Evolutionary conservation across 75 land plant species (phyloP).

Genomic region (Selaginella tamariscina): DNA sequence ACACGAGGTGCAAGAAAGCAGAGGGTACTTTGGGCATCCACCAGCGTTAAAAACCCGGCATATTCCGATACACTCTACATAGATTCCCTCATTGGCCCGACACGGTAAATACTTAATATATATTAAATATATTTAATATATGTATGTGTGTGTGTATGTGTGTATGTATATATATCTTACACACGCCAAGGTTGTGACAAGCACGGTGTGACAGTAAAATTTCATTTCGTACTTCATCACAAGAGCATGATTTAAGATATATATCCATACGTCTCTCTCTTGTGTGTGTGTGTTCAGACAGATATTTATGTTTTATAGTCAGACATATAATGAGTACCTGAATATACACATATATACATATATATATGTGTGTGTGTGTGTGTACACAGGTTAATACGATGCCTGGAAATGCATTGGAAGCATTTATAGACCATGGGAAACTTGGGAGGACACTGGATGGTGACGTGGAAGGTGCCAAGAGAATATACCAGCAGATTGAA

Average conservation of each 20-base stretch:
- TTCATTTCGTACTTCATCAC: no score
- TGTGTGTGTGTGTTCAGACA: no score
- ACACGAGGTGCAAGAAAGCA: constrained; percentile 94
- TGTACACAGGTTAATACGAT: constrained; percentile 85
- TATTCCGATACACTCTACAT: constrained; percentile 93
- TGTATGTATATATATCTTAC: no score
- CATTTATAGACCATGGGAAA: constrained; percentile 76
- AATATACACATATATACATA: no score
- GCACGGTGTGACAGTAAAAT: no score
- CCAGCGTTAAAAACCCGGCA: constrained; percentile 94
- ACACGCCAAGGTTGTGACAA: no score
- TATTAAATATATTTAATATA: no score
- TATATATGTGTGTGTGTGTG: not conserved
- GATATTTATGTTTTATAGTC: no score
- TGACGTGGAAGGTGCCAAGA: constrained; percentile 66
- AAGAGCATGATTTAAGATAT: no score
- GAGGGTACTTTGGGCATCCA: constrained; percentile 90
- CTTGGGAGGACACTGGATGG: constrained; percentile 83
- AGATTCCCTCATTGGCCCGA: constrained; percentile 95
- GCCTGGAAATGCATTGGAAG: constrained; percentile 87
- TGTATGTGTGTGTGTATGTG: not conserved
- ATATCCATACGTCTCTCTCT: no score
- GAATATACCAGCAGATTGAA: constrained; percentile 59
- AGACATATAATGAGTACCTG: no score
- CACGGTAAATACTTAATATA: constrained; percentile 54